A percentile compares a stretch with the other conserved stretches of the same genome.
These are phyloP conservation scores for Trichosporon asahii DNA, from an alignment of 1,284 basidiomycete species.

Conservation along the genomic window DNA sequence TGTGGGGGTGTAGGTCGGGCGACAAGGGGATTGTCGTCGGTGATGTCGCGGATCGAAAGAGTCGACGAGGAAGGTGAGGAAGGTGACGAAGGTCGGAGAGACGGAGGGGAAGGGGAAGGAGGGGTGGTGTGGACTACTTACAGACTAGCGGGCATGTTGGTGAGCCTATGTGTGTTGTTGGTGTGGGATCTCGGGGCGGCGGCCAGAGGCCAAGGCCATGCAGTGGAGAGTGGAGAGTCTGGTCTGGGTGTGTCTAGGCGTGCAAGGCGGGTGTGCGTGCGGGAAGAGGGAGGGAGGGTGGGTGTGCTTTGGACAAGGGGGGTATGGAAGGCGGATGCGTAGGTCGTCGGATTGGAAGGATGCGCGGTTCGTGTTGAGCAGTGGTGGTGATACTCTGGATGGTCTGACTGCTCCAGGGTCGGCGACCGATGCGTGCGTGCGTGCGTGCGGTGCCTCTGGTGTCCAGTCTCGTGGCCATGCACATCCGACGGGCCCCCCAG, in stretches of 20 bases:
- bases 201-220: neutral
- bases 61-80: neutral
- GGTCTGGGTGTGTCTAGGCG: too few relatives aligned
- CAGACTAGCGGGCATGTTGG: constrained; percentile 3
- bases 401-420: constrained; percentile 38
- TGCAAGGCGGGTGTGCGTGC: neutral
- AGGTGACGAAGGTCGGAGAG: neutral
- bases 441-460: neutral
- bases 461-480: constrained; percentile 1
- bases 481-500: neutral
- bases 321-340: neutral
- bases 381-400: neutral
- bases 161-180: neutral
- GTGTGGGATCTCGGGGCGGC: neutral
- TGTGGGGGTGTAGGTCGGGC: neutral
- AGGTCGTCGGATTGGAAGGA: constrained; percentile 1
- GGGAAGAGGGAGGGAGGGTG: neutral
- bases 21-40: neutral
- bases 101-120: neutral
- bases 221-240: neutral
- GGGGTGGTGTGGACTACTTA: neutral
- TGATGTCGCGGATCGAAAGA: neutral
- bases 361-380: constrained; percentile 12
- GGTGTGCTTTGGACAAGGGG: neutral
- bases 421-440: constrained; percentile 41